Percentiles rank a stretch among this genome's conserved stretches.
Evolutionary conservation across 1,139 yeast genomes (phyloP).

Genomic region (Debaryomyces nepalensis): DNA sequence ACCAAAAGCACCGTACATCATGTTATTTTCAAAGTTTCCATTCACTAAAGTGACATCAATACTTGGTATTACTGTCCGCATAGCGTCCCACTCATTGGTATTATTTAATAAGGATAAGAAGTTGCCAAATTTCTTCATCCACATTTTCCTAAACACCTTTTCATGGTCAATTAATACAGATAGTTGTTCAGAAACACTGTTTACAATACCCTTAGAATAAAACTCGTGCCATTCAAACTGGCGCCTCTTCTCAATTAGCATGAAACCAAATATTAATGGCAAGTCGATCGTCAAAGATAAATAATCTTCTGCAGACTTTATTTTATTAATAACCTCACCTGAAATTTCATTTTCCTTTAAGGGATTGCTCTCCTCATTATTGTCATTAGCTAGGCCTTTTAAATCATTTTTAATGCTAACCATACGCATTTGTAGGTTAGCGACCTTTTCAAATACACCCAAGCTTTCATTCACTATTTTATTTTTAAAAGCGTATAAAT

Average conservation of each 20-base stretch:
- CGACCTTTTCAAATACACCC: conserved; percentile 36
- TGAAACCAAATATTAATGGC: conserved; percentile 80
- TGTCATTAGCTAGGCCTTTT: conserved; percentile 25
- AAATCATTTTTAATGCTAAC: conserved; percentile 40
- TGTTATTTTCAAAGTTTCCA: conserved; percentile 24
- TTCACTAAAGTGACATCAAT: conserved; percentile 47
- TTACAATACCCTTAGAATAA: conserved; percentile 53
- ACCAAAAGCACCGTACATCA: conserved; percentile 28
- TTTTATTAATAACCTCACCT: conserved; percentile 30
- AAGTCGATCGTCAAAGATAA: conserved; percentile 67
- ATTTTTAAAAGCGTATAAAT: conserved; percentile 30
- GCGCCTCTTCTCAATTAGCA: conserved; percentile 70
- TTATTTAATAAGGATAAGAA: conserved; percentile 42
- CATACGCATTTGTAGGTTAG: conserved; percentile 45
- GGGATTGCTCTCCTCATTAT: conserved; percentile 9
- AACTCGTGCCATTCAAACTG: conserved; percentile 69
- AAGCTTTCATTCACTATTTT: conserved; percentile 31
- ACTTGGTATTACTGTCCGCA: conserved; percentile 30
- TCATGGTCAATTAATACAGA: conserved; percentile 66
- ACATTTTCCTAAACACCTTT: conserved; percentile 55
- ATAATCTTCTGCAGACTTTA: conserved; percentile 49
- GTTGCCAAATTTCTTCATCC: conserved; percentile 66
- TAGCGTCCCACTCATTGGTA: conserved; percentile 21
- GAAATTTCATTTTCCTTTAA: conserved; percentile 17
- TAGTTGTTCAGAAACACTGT: conserved; percentile 61